phyloP scores from a whole-genome alignment of 805 yeast species.

The Yarrowia sp. region DNA sequence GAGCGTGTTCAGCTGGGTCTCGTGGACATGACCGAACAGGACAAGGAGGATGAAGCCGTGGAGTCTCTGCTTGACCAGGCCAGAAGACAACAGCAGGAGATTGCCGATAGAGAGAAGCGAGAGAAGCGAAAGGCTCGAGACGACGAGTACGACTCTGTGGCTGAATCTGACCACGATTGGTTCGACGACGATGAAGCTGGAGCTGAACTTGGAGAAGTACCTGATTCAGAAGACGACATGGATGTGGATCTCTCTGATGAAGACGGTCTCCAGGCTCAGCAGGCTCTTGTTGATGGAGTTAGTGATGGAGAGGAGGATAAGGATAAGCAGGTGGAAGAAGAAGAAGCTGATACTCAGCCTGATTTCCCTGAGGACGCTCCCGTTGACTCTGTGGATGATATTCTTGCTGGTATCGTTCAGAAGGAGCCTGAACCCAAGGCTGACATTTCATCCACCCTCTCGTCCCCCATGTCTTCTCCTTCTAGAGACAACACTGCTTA shows the following conservation, averaged over 20 bases:
- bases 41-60: conserved; percentile 30
- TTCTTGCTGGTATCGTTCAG: not conserved
- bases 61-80: conserved; percentile 37
- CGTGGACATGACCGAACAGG: conserved; percentile 27
- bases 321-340: not conserved
- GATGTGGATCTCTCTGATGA: conserved; percentile 8
- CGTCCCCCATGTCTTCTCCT: not conserved
- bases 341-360: conserved; percentile 14
- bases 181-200: conserved; percentile 76
- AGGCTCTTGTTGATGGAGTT: conserved; percentile 6
- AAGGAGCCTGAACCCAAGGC: too few species aligned
- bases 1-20: conserved; percentile 26
- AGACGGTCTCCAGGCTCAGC: conserved; percentile 9
- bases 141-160: conserved; percentile 69
- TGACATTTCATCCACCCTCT: not conserved
- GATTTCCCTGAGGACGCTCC: conserved; percentile 3
- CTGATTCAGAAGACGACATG: conserved; percentile 52
- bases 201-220: conserved; percentile 58
- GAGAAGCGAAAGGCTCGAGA: conserved; percentile 39
- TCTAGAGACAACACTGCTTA: conserved; percentile 23
- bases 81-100: conserved; percentile 15
- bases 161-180: conserved; percentile 66
- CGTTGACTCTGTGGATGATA: not conserved
- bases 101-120: conserved; percentile 27
- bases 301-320: not conserved